Percentiles rank a stretch among this genome's conserved stretches.
Conservation (phyloP, 2,329 filamentous ascomycete genomes). For the Fusarium pseudonygamai region DNA sequence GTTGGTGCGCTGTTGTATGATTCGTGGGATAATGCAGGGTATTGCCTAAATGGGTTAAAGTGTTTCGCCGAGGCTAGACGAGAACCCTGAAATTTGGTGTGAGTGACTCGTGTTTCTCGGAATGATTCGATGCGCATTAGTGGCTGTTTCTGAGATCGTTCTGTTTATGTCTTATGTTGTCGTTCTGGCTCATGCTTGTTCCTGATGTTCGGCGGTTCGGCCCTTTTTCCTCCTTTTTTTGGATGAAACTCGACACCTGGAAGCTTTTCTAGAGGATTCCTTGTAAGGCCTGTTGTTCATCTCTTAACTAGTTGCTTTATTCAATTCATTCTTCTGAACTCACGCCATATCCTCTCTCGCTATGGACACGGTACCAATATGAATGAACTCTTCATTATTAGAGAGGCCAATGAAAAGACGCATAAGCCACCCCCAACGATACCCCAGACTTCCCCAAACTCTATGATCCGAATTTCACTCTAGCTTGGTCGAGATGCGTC, state of each 20-base stretch:
- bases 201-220: no score
- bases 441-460: background rate
- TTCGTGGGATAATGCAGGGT: background rate
- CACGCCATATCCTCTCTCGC: fast-evolving
- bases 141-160: background rate
- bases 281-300: no score
- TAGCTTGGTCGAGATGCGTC: background rate
- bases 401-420: background rate
- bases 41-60: background rate
- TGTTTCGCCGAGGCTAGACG: background rate
- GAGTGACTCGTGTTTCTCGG: background rate
- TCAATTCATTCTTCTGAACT: no score
- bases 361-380: fast-evolving
- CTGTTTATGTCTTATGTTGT: background rate
- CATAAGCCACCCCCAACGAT: background rate
- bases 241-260: background rate
- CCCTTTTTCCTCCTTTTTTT: background rate
- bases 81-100: background rate
- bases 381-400: fast-evolving
- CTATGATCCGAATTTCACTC: background rate
- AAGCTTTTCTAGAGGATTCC: no score
- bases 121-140: background rate
- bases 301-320: no score
- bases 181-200: no score
- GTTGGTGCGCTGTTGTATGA: background rate